Percentiles rank a stretch among this genome's conserved stretches.
phyloP scores from a whole-genome alignment of 805 yeast genomes.

The Pachysolen tannophilus region DNA sequence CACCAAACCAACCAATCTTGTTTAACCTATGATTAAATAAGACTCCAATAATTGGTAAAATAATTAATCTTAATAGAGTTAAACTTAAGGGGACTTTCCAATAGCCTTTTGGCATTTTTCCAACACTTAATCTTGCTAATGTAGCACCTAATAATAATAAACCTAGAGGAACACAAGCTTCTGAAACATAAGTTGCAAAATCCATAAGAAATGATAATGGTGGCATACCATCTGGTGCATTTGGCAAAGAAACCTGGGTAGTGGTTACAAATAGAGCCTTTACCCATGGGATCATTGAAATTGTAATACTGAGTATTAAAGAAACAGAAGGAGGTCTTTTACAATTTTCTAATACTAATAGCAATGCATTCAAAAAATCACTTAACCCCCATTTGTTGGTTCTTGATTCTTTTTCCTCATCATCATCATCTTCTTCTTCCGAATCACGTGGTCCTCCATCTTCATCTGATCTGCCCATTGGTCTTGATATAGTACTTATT shows the following conservation, averaged over 20 bases:
- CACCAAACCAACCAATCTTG: constrained; percentile 55
- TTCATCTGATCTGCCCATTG: too few relatives aligned
- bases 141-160: constrained; percentile 80
- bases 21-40: constrained; percentile 56
- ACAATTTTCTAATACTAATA: constrained; percentile 36
- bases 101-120: constrained; percentile 57
- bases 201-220: constrained; percentile 84
- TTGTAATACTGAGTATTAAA: constrained; percentile 52
- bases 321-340: constrained; percentile 66
- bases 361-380: neutral
- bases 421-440: constrained; percentile 11
- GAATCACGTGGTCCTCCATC: too few relatives aligned
- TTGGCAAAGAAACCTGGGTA: constrained; percentile 38
- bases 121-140: constrained; percentile 62
- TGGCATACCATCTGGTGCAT: constrained; percentile 82
- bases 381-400: neutral
- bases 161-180: constrained; percentile 86
- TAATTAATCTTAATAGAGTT: constrained; percentile 47
- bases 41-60: constrained; percentile 76
- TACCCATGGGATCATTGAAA: constrained; percentile 85
- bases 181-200: constrained; percentile 69
- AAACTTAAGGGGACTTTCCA: constrained; percentile 58
- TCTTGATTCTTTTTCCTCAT: constrained; percentile 2
- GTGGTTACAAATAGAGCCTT: constrained; percentile 58
- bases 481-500: too few relatives aligned